phyloP scores from a whole-genome alignment of 306 rosid genomes.

The Alnus rubra region DNA sequence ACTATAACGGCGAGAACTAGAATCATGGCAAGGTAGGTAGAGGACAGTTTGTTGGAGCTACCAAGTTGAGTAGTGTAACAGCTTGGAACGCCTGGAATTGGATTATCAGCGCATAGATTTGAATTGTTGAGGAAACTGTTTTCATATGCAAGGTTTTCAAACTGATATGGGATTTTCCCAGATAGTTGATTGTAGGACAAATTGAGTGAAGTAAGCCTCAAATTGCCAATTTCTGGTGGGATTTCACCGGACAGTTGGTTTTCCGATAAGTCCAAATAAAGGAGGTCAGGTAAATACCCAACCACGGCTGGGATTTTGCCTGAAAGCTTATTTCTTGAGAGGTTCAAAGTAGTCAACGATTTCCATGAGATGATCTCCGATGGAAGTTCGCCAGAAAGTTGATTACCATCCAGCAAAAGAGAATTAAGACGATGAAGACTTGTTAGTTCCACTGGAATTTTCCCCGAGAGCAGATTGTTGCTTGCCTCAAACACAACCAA shows the following conservation, averaged over 20 bases:
- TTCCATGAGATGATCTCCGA: too few species aligned
- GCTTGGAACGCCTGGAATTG: constrained; percentile 38
- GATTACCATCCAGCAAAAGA: too few species aligned
- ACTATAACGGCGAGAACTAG: constrained; percentile 26
- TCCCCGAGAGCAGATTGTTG: too few species aligned
- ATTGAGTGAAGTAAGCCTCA: constrained; percentile 66
- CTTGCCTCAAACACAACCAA: too few species aligned
- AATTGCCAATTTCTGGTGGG: constrained; percentile 49
- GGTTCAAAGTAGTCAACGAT: too few species aligned
- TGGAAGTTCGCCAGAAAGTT: too few species aligned
- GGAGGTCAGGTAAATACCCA: constrained; percentile 13
- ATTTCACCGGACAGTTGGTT: constrained; percentile 73
- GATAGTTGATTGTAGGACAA: constrained; percentile 75
- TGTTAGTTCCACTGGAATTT: too few species aligned
- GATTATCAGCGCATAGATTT: constrained; percentile 49
- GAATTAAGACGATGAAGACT: too few species aligned
- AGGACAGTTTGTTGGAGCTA: constrained; percentile 39
- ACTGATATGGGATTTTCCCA: constrained; percentile 66
- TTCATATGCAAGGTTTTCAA: constrained; percentile 42
- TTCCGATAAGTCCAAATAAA: constrained; percentile 67
- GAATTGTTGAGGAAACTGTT: constrained; percentile 70
- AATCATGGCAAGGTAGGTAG: constrained; percentile 43
- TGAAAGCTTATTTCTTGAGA: too few species aligned
- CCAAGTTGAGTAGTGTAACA: constrained; percentile 39
- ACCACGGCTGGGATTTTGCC: too few species aligned